Conservation (phyloP, 1,139 yeast species). For the Yamadazyma sp. region DNA sequence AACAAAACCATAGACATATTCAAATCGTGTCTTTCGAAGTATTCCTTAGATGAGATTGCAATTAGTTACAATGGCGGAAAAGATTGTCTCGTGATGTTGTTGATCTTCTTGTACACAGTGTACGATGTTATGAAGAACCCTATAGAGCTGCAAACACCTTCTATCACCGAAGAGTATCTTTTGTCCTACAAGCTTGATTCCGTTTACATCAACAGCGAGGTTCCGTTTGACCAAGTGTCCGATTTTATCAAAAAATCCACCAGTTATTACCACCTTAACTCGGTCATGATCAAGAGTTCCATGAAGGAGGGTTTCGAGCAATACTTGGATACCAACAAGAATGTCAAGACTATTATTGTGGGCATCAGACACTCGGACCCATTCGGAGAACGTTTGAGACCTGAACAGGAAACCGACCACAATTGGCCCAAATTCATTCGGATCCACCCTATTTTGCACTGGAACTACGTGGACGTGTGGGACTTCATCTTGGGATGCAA, state of each 20-base stretch:
- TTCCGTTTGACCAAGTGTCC: conserved; percentile 61
- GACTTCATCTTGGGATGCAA: conserved; percentile 52
- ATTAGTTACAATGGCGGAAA: conserved; percentile 89
- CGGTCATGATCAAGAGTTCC: conserved; percentile 44
- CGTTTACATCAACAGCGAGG: conserved; percentile 69
- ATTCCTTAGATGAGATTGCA: conserved; percentile 56
- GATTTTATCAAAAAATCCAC: conserved; percentile 47
- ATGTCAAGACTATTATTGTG: conserved; percentile 65
- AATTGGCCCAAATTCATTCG: conserved; percentile 86
- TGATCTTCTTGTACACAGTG: conserved; percentile 62
- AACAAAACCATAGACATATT: conserved; percentile 30
- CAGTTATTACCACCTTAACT: conserved; percentile 43
- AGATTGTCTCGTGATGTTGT: conserved; percentile 82
- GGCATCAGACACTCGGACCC: conserved; percentile 87
- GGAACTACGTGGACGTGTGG: conserved; percentile 83
- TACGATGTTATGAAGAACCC: conserved; percentile 19
- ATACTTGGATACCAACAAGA: conserved; percentile 49
- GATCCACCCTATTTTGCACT: conserved; percentile 78
- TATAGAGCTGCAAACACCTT: not conserved
- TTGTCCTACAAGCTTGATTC: conserved; percentile 45
- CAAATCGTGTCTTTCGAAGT: conserved; percentile 30
- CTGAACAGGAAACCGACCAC: conserved; percentile 70
- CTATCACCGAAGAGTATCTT: conserved; percentile 7
- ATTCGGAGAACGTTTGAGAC: conserved; percentile 53
- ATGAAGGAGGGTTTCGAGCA: conserved; percentile 66